Base-by-base conservation (phyloP, 2,329 filamentous ascomycete genomes). In the Trichoderma sp. region DNA sequence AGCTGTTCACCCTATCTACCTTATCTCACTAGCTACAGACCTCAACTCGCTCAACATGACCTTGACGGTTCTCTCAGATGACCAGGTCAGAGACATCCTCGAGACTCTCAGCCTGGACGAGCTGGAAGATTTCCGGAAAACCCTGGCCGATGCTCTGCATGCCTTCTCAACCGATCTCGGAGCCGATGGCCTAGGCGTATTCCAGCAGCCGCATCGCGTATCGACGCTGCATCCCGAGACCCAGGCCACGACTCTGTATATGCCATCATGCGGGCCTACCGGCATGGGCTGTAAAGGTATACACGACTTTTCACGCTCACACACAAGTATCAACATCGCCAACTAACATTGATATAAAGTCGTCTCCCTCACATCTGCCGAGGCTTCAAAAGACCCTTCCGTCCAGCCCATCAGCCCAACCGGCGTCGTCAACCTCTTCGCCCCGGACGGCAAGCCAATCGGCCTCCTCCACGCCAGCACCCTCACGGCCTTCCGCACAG, bases 401-500 rank as follows among this genome's bases (percentile, higher is more conserved):
- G 63, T 73, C 62, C 68, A 72, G 67, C 69, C 78, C 50, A 81
- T 81, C 68, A 78, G 75, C 45, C 84, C 89, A 15, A 87, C 84
- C 3, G 90, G 90, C 19, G 86, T 89, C 7, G 81, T 94, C 58
- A 90, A 89, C 30, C 79, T 94, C 56, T 90, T 91, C 78, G 80
- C 81, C 0, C 82, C 85, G 1, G 78, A 83, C 24, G 91, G 91
- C 48, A 76, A 80, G 12, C 83, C 90, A 0, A 76, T 85, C 5
- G 91, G 89, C 5, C 82, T 94, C 64, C 78, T 95, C 44, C 89
- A 92, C 71, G 90, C 91, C 17, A 84, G 85, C 66, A 88, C 90
- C 52, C 78, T 94, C 39, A 95, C 92, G 0, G 91, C 90, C 3
- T 95, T 94, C 76, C 87, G 92, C 67, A 95, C 92, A 0, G 90